Conservation (phyloP, 805 yeast species). For the Yamadazyma nakazawae region DNA sequence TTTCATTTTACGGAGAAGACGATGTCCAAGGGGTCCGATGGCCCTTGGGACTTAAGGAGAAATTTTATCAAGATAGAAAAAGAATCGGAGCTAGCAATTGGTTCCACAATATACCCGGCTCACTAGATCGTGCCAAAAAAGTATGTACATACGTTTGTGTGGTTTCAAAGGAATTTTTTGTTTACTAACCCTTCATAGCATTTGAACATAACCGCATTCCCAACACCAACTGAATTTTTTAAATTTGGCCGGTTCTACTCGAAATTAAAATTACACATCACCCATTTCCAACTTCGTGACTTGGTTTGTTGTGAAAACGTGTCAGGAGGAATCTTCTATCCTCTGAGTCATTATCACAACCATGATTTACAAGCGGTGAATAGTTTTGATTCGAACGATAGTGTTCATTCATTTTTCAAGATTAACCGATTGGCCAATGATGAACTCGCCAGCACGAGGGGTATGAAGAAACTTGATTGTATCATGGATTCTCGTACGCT, state of each 20-base stretch:
- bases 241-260: conserved; percentile 38
- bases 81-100: conserved; percentile 35
- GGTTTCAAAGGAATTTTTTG: not conserved
- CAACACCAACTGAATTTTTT: conserved; percentile 33
- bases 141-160: conserved; percentile 24
- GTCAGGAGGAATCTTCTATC: conserved; percentile 38
- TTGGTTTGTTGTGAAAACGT: conserved; percentile 39
- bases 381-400: conserved; percentile 23
- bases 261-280: conserved; percentile 45
- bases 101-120: conserved; percentile 37
- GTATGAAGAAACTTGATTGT: conserved; percentile 34
- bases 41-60: conserved; percentile 30
- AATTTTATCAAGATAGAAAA: conserved; percentile 30
- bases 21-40: conserved; percentile 39
- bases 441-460: conserved; percentile 11
- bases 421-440: conserved; percentile 35
- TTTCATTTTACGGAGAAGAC: conserved; percentile 15
- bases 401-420: conserved; percentile 32
- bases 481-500: conserved; percentile 34
- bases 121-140: conserved; percentile 28
- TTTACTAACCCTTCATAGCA: conserved; percentile 16
- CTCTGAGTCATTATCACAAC: conserved; percentile 31
- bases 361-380: conserved; percentile 25
- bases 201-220: conserved; percentile 13
- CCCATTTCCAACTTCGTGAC: conserved; percentile 58